Percentiles rank a stretch among this genome's conserved stretches.
Conservation (phyloP, 495 filamentous ascomycete genomes). For the Margaritispora aquatica region DNA sequence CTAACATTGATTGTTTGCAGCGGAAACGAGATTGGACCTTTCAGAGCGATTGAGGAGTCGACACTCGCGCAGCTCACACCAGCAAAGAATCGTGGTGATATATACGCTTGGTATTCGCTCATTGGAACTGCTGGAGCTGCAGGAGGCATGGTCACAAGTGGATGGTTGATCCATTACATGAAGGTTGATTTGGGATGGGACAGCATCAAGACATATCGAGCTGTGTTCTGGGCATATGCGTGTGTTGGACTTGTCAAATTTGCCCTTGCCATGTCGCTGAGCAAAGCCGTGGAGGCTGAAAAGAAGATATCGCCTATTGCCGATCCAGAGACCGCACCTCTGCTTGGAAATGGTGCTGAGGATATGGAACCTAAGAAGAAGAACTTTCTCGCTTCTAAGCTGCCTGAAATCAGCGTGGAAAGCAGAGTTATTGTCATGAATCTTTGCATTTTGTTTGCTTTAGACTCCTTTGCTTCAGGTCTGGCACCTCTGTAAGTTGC, state of each 20-base stretch:
- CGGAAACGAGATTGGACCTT: constrained; percentile 76
- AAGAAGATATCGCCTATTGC: constrained; percentile 12
- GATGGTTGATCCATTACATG: constrained; percentile 56
- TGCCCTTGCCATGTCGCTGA: constrained; percentile 51
- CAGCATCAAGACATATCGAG: constrained; percentile 53
- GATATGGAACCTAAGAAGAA: constrained; percentile 16
- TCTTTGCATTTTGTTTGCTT: constrained; percentile 67
- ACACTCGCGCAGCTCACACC: constrained; percentile 68
- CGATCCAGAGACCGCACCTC: constrained; percentile 36
- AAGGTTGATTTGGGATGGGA: constrained; percentile 43
- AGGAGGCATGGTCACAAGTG: constrained; percentile 57
- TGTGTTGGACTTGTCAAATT: constrained; percentile 63
- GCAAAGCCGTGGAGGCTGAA: constrained; percentile 51
- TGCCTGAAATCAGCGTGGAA: constrained; percentile 50
- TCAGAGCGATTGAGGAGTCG: constrained; percentile 79
- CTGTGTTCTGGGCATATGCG: constrained; percentile 68
- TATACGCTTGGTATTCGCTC: constrained; percentile 79
- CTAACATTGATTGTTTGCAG: constrained; percentile 31
- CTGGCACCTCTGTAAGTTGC: constrained; percentile 58
- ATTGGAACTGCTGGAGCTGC: constrained; percentile 58
- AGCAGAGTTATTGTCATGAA: constrained; percentile 57
- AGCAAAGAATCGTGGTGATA: constrained; percentile 55
- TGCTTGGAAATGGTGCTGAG: constrained; percentile 32
- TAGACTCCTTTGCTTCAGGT: constrained; percentile 76
- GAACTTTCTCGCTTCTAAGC: constrained; percentile 8